Evolutionary conservation across 495 filamentous ascomycete species (phyloP).

Genomic region (Lentithecium fluviatile): DNA sequence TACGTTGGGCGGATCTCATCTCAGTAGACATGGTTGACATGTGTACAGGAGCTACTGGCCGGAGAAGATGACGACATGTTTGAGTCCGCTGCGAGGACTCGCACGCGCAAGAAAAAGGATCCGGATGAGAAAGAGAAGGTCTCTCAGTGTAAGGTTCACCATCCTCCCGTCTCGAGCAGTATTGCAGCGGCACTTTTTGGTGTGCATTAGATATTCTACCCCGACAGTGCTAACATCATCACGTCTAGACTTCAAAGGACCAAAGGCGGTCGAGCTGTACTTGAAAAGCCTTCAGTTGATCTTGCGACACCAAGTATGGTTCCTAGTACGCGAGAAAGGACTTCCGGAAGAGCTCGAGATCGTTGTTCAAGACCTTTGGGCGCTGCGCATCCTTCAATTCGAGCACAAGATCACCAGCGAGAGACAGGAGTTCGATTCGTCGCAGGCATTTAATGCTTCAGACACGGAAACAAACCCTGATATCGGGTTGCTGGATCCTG

Average conservation of each 20-base stretch:
- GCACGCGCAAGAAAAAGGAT: slow-evolving; percentile 53
- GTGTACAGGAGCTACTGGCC: slow-evolving; percentile 32
- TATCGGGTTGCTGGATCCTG: not conserved
- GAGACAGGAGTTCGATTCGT: slow-evolving; percentile 24
- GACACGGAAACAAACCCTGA: slow-evolving; percentile 32
- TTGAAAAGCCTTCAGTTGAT: slow-evolving; percentile 85
- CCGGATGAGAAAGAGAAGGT: slow-evolving; percentile 52
- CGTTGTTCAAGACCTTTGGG: slow-evolving; percentile 69
- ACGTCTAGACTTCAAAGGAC: slow-evolving; percentile 50
- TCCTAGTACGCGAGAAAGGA: slow-evolving; percentile 58
- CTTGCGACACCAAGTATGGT: slow-evolving; percentile 69
- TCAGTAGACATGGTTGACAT: not conserved
- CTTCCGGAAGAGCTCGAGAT: slow-evolving; percentile 64
- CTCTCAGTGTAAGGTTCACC: slow-evolving; percentile 22
- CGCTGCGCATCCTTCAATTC: slow-evolving; percentile 58
- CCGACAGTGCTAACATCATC: not conserved
- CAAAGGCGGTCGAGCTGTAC: slow-evolving; percentile 70
- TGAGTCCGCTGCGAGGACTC: slow-evolving; percentile 52
- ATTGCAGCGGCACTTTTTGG: not conserved
- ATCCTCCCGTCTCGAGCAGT: not conserved
- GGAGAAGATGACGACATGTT: slow-evolving; percentile 78
- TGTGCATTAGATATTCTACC: not conserved
- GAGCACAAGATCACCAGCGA: slow-evolving; percentile 38
- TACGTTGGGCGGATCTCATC: slow-evolving; percentile 6
- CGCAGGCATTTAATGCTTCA: slow-evolving; percentile 52